Evolutionary conservation across 2,329 filamentous ascomycete genomes (phyloP).

Genomic region (Metarhizium humberi): DNA sequence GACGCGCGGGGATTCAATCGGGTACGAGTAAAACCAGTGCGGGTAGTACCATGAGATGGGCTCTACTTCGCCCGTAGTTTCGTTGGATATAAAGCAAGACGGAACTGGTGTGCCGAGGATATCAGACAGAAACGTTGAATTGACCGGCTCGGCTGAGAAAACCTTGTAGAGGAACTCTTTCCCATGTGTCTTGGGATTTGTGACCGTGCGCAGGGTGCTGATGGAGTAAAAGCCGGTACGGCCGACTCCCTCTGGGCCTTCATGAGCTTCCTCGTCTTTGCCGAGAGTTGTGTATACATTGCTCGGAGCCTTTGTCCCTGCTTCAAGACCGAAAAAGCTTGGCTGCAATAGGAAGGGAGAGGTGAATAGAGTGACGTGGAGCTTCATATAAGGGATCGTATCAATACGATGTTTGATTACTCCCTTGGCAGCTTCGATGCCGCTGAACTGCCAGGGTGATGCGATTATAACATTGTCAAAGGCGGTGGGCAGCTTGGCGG

Average conservation of each 20-base stretch:
- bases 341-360: constrained; percentile 66
- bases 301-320: constrained; percentile 53
- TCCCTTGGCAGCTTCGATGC: constrained; percentile 52
- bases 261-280: constrained; percentile 39
- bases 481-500: constrained; percentile 34
- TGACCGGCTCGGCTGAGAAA: constrained; percentile 48
- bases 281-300: constrained; percentile 77
- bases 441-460: constrained; percentile 71
- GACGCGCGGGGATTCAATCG: constrained; percentile 71
- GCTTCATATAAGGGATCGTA: constrained; percentile 70
- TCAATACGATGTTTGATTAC: constrained; percentile 66
- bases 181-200: constrained; percentile 47
- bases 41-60: constrained; percentile 69
- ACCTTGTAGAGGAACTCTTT: constrained; percentile 56
- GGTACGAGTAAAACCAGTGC: constrained; percentile 76
- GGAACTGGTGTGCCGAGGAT: constrained; percentile 42
- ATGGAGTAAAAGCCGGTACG: constrained; percentile 78
- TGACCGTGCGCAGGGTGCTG: constrained; percentile 57
- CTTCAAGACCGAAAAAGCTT: constrained; percentile 58
- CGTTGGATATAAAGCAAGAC: constrained; percentile 25
- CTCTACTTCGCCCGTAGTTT: constrained; percentile 24
- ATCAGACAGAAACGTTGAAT: constrained; percentile 40
- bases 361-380: constrained; percentile 86
- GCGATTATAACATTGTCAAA: constrained; percentile 82
- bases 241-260: constrained; percentile 53